phyloP scores from a whole-genome alignment of 1,139 yeast genomes.

The Yamadazyma dushanensis region DNA sequence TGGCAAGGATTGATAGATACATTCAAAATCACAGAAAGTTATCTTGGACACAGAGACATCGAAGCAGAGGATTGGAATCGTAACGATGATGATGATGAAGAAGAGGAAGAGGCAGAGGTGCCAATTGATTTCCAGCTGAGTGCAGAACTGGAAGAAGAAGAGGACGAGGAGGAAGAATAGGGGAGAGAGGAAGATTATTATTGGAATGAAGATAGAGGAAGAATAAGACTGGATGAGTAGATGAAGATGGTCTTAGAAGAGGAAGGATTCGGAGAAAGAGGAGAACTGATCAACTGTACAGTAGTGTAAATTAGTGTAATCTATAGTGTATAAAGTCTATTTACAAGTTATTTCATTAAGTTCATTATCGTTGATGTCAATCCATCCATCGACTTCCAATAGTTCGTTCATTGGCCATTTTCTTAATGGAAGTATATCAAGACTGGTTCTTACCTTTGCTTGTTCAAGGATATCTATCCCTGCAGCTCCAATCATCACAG shows the following conservation, averaged over 20 bases:
- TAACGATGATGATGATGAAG: slow-evolving; percentile 15
- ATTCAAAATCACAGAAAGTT: slow-evolving; percentile 54
- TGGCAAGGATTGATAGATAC: slow-evolving; percentile 58
- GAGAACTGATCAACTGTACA: background rate
- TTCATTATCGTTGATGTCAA: slow-evolving; percentile 7
- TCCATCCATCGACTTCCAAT: slow-evolving; percentile 53
- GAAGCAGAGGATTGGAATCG: slow-evolving; percentile 30
- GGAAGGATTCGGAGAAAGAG: background rate
- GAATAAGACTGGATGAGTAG: background rate
- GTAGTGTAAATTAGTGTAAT: background rate
- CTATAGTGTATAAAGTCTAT: too few species aligned
- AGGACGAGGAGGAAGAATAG: background rate
- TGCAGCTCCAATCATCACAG: slow-evolving; percentile 97
- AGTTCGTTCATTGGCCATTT: slow-evolving; percentile 73
- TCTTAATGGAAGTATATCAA: slow-evolving; percentile 58
- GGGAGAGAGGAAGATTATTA: background rate
- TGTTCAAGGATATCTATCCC: slow-evolving; percentile 82
- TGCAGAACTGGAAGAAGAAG: background rate
- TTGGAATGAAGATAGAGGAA: background rate
- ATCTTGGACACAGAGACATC: slow-evolving; percentile 46
- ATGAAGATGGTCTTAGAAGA: background rate
- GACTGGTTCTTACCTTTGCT: slow-evolving; percentile 45
- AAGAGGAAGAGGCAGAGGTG: background rate
- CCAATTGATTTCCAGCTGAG: background rate
- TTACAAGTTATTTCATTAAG: slow-evolving; percentile 4